These are phyloP conservation scores for Jackrogersella minutella DNA, from an alignment of 495 filamentous ascomycete genomes.

Conservation along the genomic window DNA sequence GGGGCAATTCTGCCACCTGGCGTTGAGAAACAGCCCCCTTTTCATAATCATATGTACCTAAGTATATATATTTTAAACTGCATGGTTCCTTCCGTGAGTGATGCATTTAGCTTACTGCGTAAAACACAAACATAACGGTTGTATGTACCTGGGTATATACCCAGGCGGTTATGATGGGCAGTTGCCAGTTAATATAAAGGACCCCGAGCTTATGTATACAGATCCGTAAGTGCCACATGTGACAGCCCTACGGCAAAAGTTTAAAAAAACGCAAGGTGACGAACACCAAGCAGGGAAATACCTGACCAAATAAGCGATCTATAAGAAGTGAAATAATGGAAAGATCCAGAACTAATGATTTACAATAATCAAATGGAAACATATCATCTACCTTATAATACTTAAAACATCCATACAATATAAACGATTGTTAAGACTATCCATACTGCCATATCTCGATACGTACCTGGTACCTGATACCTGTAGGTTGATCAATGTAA, in stretches of 20 bases:
- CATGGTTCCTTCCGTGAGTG: too few relatives aligned
- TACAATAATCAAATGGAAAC: slow-evolving; percentile 8
- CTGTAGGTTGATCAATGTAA: not conserved
- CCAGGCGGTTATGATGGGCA: not conserved
- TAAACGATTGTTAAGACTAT: too few relatives aligned
- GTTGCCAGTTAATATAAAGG: too few relatives aligned
- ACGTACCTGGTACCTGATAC: too few relatives aligned
- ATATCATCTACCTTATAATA: too few relatives aligned
- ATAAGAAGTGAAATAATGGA: not conserved
- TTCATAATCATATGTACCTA: not conserved
- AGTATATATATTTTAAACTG: not conserved
- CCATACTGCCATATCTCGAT: too few relatives aligned
- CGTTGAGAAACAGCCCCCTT: not conserved
- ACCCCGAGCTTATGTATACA: not conserved
- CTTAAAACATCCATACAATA: too few relatives aligned
- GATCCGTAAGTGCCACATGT: not conserved
- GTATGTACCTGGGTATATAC: not conserved
- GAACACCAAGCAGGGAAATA: slow-evolving; percentile 22
- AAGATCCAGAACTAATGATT: slow-evolving; percentile 16
- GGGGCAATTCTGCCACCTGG: slow-evolving; percentile 5
- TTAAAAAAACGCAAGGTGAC: slow-evolving; percentile 28
- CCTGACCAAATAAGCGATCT: too few relatives aligned
- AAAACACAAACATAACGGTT: not conserved
- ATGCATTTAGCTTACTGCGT: not conserved
- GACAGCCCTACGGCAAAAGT: not conserved